Evolutionary conservation across 352 stramenopile genomes (phyloP).

Genomic region (Phytophthora pini): DNA sequence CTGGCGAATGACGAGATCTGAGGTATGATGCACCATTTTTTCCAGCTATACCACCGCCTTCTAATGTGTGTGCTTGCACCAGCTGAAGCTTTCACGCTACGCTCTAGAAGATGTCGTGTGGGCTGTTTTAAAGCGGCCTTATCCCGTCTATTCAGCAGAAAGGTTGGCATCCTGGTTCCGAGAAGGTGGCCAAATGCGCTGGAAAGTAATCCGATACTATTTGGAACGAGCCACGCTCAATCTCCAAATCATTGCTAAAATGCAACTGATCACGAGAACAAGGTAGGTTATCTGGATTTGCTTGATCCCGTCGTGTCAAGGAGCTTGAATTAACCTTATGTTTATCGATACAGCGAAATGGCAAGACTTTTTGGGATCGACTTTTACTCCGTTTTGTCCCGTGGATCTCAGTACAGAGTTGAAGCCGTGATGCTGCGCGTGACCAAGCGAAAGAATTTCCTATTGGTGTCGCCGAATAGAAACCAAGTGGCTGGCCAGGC

Average conservation of each 20-base stretch:
- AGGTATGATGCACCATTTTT: slow-evolving; percentile 44
- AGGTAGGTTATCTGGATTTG: slow-evolving; percentile 42
- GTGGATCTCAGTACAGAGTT: slow-evolving; percentile 94
- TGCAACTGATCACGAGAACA: slow-evolving; percentile 88
- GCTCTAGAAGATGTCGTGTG: slow-evolving; percentile 80
- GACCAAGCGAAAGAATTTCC: slow-evolving; percentile 89
- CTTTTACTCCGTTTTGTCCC: slow-evolving; percentile 93
- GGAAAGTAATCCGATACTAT: slow-evolving; percentile 66
- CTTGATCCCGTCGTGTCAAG: neutral
- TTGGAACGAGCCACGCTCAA: slow-evolving; percentile 58
- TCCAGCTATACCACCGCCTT: neutral
- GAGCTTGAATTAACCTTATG: neutral
- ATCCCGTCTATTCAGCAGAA: slow-evolving; percentile 66
- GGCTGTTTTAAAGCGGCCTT: slow-evolving; percentile 65
- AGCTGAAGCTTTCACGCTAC: slow-evolving; percentile 89
- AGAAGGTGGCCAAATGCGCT: slow-evolving; percentile 42
- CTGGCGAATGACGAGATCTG: slow-evolving; percentile 89
- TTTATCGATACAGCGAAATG: slow-evolving; percentile 78
- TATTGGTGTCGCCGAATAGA: slow-evolving; percentile 83
- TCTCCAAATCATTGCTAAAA: slow-evolving; percentile 78
- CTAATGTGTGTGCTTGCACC: neutral
- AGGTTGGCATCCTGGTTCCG: slow-evolving; percentile 71
- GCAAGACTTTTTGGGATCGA: slow-evolving; percentile 94
- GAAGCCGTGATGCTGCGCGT: slow-evolving; percentile 93
- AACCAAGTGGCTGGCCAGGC: slow-evolving; percentile 89